Evolutionary conservation across 129 eudicot species (phyloP).

Genomic region (Arctium minus): DNA sequence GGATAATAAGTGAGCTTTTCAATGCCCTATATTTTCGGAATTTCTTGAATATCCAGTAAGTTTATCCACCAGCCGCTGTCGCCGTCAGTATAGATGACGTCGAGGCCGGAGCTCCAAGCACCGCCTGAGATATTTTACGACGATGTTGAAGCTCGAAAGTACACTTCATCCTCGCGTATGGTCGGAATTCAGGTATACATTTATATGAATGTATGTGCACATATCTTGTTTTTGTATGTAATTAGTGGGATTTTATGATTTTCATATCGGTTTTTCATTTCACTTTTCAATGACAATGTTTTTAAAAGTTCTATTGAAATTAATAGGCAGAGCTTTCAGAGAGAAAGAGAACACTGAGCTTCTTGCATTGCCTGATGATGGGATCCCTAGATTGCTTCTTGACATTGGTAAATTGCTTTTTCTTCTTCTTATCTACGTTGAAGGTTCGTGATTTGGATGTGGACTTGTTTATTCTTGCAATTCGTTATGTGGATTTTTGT

Average conservation of each 20-base stretch:
- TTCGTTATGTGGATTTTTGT: neutral
- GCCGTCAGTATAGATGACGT: slow-evolving; percentile 34
- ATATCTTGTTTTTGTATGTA: neutral
- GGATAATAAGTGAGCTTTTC: too few relatives aligned
- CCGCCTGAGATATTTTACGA: slow-evolving; percentile 98
- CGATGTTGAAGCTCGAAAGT: slow-evolving; percentile 92
- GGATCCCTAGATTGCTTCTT: slow-evolving; percentile 74
- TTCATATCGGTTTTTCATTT: neutral
- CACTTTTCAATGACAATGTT: neutral
- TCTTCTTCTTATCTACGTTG: neutral
- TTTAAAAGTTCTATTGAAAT: neutral
- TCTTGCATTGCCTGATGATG: slow-evolving; percentile 96
- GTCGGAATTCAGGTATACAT: slow-evolving; percentile 82
- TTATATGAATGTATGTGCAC: neutral
- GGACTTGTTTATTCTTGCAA: neutral
- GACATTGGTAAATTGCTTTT: slow-evolving; percentile 63
- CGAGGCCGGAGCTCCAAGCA: slow-evolving; percentile 91
- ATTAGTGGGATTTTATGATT: neutral
- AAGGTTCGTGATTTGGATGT: neutral
- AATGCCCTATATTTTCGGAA: too few relatives aligned
- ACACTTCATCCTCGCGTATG: slow-evolving; percentile 97
- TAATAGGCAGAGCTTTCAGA: slow-evolving; percentile 75
- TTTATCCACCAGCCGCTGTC: neutral
- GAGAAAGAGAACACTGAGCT: slow-evolving; percentile 78
- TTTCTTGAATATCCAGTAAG: too few relatives aligned